phyloP scores from a whole-genome alignment of 495 filamentous ascomycete genomes.

The Talaromyces stipitatus region DNA sequence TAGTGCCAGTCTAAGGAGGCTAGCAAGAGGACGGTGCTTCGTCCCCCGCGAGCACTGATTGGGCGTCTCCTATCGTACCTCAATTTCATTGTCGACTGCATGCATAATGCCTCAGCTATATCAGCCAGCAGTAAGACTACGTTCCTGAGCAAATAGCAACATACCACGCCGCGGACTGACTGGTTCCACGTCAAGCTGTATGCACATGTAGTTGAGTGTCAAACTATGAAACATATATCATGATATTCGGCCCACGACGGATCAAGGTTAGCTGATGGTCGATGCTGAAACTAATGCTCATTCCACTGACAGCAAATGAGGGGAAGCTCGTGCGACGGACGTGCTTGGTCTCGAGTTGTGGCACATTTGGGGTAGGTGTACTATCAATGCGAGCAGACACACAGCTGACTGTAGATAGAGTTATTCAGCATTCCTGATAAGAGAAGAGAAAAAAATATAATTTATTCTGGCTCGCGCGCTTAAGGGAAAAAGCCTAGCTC shows the following conservation, averaged over 20 bases:
- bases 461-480: slow-evolving; percentile 6
- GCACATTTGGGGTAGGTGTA: too few species aligned
- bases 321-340: background rate
- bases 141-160: background rate
- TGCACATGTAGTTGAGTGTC: background rate
- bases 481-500: background rate
- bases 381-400: too few species aligned
- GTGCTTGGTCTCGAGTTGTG: too few species aligned
- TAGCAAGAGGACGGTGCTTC: background rate
- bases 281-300: background rate
- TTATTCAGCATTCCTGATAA: background rate
- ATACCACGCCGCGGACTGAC: background rate
- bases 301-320: background rate
- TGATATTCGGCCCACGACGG: background rate
- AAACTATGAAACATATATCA: background rate
- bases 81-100: background rate
- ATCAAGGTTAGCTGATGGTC: background rate
- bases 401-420: too few species aligned
- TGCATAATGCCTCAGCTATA: background rate
- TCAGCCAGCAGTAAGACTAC: background rate
- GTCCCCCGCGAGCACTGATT: background rate
- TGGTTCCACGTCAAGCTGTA: background rate
- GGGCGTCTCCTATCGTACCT: background rate
- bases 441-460: too few species aligned
- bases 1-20: too few species aligned